These are phyloP conservation scores for Panus rudis DNA, from an alignment of 768 basidiomycete species.

Conservation along the genomic window DNA sequence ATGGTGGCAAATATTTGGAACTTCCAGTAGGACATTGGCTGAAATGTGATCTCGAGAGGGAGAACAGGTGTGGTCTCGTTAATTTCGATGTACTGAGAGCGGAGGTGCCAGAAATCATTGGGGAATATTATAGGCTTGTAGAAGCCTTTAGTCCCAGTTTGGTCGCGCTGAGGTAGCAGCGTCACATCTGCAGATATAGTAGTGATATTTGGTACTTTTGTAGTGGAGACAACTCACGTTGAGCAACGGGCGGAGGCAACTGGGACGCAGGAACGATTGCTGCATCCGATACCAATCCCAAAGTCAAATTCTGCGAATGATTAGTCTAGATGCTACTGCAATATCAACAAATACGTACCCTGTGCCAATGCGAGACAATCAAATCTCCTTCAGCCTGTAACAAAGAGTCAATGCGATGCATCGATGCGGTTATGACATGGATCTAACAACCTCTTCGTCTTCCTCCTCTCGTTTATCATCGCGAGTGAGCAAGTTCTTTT, in stretches of 20 bases:
- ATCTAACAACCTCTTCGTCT: constrained; percentile 41
- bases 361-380: constrained; percentile 81
- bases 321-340: not conserved
- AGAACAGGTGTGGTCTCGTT: constrained; percentile 75
- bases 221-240: constrained; percentile 43
- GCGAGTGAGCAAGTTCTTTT: constrained; percentile 81
- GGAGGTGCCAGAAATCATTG: constrained; percentile 93
- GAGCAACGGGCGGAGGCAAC: constrained; percentile 51
- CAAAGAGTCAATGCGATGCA: not conserved
- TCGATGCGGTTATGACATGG: not conserved
- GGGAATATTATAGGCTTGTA: constrained; percentile 89
- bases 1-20: constrained; percentile 83
- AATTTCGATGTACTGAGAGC: constrained; percentile 75
- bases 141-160: constrained; percentile 55
- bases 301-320: constrained; percentile 65
- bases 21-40: constrained; percentile 81
- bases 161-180: constrained; percentile 56
- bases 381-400: constrained; percentile 37
- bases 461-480: constrained; percentile 29
- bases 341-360: constrained; percentile 31
- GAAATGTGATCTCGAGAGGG: constrained; percentile 77
- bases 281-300: constrained; percentile 78
- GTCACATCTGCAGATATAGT: constrained; percentile 45
- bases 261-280: constrained; percentile 42
- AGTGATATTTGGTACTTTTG: not conserved